Percentiles rank a stretch among this genome's conserved stretches.
phyloP scores from a whole-genome alignment of 805 yeast species.

The Kodamaea jinghongensis region DNA sequence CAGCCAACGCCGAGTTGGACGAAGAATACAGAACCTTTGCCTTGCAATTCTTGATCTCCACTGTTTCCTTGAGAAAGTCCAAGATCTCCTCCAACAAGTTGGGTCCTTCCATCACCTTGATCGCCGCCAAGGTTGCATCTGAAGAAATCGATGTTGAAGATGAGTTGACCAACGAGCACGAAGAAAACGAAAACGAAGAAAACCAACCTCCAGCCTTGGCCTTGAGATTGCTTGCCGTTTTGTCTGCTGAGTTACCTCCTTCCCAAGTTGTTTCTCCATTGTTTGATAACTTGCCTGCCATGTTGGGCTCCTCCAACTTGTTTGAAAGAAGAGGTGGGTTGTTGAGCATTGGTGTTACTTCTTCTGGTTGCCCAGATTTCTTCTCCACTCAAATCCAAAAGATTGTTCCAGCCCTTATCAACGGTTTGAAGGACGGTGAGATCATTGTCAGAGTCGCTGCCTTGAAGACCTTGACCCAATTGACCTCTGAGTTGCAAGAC shows the following conservation, averaged over 20 bases:
- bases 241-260: conserved; percentile 86
- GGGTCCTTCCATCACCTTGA: conserved; percentile 74
- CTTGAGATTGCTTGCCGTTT: conserved; percentile 71
- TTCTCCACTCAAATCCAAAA: conserved; percentile 71
- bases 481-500: conserved; percentile 84
- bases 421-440: conserved; percentile 75
- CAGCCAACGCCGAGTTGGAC: conserved; percentile 62
- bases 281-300: conserved; percentile 56
- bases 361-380: conserved; percentile 93
- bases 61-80: conserved; percentile 74
- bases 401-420: conserved; percentile 66
- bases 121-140: conserved; percentile 73
- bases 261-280: conserved; percentile 84
- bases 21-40: conserved; percentile 83
- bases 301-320: conserved; percentile 57
- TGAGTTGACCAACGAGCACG: conserved; percentile 75
- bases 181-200: conserved; percentile 92
- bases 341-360: conserved; percentile 75
- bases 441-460: conserved; percentile 83
- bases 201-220: conserved; percentile 76
- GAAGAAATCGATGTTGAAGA: conserved; percentile 75
- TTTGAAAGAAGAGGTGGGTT: conserved; percentile 87
- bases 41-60: conserved; percentile 77
- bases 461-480: conserved; percentile 70
- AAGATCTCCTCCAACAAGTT: conserved; percentile 76